A percentile compares a stretch with the other conserved stretches of the same genome.
Conservation (phyloP, 257 asterid genomes). For the Solanum arcanum region DNA sequence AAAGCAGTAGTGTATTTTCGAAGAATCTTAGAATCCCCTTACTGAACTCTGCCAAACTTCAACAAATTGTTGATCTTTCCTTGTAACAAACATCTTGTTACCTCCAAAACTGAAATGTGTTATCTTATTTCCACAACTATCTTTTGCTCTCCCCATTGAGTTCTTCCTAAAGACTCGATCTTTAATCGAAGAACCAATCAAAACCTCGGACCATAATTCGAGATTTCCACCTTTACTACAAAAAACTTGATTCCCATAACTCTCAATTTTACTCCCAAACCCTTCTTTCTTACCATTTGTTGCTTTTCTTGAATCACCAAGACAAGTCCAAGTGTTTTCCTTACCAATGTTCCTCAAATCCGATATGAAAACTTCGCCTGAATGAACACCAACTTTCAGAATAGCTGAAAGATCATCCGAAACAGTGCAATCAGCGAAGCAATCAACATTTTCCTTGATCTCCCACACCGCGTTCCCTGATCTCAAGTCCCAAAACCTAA, state of each 20-base stretch:
- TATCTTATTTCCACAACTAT: slow-evolving; percentile 50
- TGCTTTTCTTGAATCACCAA: slow-evolving; percentile 53
- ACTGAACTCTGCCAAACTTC: slow-evolving; percentile 75
- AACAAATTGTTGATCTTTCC: slow-evolving; percentile 60
- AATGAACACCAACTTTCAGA: slow-evolving; percentile 76
- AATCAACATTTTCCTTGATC: slow-evolving; percentile 61
- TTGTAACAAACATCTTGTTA: slow-evolving; percentile 64
- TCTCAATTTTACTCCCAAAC: slow-evolving; percentile 46
- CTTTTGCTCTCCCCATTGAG: slow-evolving; percentile 61
- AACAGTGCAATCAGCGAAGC: slow-evolving; percentile 72
- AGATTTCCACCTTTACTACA: slow-evolving; percentile 66
- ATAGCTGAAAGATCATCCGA: slow-evolving; percentile 34
- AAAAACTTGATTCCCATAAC: slow-evolving; percentile 81
- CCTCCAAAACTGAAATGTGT: slow-evolving; percentile 64
- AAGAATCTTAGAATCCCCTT: slow-evolving; percentile 12
- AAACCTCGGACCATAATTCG: slow-evolving; percentile 78
- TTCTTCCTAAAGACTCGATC: slow-evolving; percentile 63
- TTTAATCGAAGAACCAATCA: slow-evolving; percentile 23
- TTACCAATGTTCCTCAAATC: slow-evolving; percentile 58
- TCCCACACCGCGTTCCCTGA: slow-evolving; percentile 65
- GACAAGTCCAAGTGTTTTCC: slow-evolving; percentile 54
- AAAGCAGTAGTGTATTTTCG: background rate
- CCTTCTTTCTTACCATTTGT: slow-evolving; percentile 81
- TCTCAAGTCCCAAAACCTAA: slow-evolving; percentile 80
- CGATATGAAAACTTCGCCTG: slow-evolving; percentile 63